These are phyloP conservation scores for Candida easanensis DNA, from an alignment of 805 yeast genomes.

Conservation along the genomic window DNA sequence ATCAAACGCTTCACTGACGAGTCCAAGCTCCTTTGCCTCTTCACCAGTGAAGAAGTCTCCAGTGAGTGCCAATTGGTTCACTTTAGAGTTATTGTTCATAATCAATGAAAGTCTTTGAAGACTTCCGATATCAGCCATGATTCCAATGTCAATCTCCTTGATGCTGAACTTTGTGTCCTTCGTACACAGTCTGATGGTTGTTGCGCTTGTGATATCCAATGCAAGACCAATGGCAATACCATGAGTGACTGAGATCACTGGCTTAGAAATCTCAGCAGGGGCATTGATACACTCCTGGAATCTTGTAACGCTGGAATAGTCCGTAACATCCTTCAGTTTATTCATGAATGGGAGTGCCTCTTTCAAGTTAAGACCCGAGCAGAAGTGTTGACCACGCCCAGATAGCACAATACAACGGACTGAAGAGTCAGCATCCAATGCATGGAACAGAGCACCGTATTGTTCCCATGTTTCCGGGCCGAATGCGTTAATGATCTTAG, in stretches of 20 bases:
- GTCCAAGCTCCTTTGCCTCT: conserved; percentile 56
- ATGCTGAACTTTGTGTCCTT: conserved; percentile 53
- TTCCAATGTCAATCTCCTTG: conserved; percentile 69
- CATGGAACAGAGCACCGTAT: conserved; percentile 45
- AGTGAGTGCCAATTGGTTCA: conserved; percentile 59
- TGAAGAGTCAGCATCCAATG: conserved; percentile 41
- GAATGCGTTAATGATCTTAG: conserved; percentile 58
- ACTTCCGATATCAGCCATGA: conserved; percentile 78
- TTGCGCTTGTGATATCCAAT: conserved; percentile 59
- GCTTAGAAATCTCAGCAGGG: conserved; percentile 46
- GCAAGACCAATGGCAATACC: conserved; percentile 68
- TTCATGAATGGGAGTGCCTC: conserved; percentile 10
- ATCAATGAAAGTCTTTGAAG: conserved; percentile 61
- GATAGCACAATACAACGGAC: conserved; percentile 52
- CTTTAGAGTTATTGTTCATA: conserved; percentile 52
- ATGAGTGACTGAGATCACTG: conserved; percentile 66
- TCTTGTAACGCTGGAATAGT: conserved; percentile 40
- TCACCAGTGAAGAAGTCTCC: conserved; percentile 52
- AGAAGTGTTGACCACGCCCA: conserved; percentile 53
- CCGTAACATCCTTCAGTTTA: conserved; percentile 24
- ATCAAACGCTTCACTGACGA: conserved; percentile 46
- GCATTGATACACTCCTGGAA: conserved; percentile 58
- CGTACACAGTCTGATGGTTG: conserved; percentile 55
- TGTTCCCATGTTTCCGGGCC: conserved; percentile 54
- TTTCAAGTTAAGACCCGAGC: conserved; percentile 64